Conservation (phyloP, 1,284 basidiomycete species). For the Apiotrichum mycotoxinovorans region DNA sequence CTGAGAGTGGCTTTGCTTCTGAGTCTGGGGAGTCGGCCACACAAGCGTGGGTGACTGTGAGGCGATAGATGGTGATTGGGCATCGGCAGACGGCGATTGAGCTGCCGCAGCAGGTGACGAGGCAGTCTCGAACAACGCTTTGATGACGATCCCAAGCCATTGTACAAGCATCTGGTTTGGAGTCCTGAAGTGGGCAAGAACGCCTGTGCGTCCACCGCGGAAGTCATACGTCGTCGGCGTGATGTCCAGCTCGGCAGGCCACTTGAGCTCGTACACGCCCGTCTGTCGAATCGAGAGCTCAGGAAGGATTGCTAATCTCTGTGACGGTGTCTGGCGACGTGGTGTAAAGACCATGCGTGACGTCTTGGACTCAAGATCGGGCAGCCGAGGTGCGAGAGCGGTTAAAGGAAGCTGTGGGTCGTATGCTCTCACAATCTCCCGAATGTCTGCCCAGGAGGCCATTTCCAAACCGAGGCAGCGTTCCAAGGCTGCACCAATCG, state of each 20-base stretch:
- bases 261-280: background rate
- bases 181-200: background rate
- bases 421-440: background rate
- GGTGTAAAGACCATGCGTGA: background rate
- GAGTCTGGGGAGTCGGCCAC: no score
- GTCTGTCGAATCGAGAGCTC: background rate
- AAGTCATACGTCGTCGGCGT: background rate
- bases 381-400: background rate
- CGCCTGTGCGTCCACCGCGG: background rate
- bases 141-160: background rate
- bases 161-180: background rate
- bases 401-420: background rate
- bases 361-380: background rate
- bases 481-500: background rate
- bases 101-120: no score
- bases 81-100: no score
- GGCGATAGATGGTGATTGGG: no score
- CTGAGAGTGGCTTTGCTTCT: no score
- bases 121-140: background rate
- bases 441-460: background rate
- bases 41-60: no score
- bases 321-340: background rate
- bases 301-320: background rate
- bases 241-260: background rate
- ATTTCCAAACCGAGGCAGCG: background rate